Evolutionary conservation across 768 basidiomycete genomes (phyloP).

Genomic region (Mycena capillaripes): DNA sequence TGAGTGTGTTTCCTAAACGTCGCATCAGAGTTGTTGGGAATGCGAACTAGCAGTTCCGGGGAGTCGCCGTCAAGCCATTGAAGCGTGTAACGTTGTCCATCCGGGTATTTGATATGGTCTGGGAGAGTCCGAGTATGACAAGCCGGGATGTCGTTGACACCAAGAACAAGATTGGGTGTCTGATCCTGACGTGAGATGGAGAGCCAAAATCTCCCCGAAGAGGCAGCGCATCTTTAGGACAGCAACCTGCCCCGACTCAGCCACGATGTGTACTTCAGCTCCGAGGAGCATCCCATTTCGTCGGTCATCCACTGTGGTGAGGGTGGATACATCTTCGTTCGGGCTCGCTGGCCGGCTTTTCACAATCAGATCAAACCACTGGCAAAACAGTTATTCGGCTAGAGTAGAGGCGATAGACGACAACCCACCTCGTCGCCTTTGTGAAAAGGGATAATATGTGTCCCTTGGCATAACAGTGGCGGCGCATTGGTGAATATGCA

Average conservation of each 20-base stretch:
- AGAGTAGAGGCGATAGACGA: not conserved
- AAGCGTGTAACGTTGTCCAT: constrained; percentile 40
- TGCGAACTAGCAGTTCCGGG: not conserved
- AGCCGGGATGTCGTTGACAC: constrained; percentile 19
- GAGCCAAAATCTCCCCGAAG: not conserved
- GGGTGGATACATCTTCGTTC: constrained; percentile 16
- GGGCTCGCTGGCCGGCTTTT: constrained; percentile 11
- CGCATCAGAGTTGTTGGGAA: constrained; percentile 37
- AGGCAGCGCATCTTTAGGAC: constrained; percentile 15
- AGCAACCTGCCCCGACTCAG: constrained; percentile 13
- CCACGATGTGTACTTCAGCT: not conserved
- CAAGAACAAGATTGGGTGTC: constrained; percentile 26
- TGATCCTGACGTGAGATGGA: constrained; percentile 10
- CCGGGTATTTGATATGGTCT: constrained; percentile 27
- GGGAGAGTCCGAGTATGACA: constrained; percentile 9
- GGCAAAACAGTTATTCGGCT: constrained; percentile 5
- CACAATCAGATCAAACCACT: constrained; percentile 25
- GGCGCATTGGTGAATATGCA: constrained; percentile 19
- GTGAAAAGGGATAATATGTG: constrained; percentile 26
- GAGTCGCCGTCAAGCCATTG: constrained; percentile 38
- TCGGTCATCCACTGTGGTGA: constrained; percentile 17
- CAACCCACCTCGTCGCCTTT: constrained; percentile 23
- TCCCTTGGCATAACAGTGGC: constrained; percentile 12
- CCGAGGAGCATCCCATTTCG: constrained; percentile 23
- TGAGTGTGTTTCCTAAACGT: constrained; percentile 39